Base-by-base conservation (phyloP, 768 basidiomycete species). In the Kwoniella pini region DNA sequence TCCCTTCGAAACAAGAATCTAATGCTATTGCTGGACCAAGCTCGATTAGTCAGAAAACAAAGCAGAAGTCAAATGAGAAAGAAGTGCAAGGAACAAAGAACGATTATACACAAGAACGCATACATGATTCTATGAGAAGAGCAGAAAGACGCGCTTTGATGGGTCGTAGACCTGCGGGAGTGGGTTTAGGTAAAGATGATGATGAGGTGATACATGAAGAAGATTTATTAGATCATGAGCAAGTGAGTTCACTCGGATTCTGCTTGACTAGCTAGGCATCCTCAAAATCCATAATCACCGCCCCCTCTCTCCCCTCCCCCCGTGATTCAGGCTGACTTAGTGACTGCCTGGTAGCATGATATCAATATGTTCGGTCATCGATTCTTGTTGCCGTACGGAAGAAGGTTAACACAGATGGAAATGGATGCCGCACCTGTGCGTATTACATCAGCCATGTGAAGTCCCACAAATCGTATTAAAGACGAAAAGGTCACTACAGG, bases 321-420 rank as follows among this genome's bases (percentile, higher is more conserved):
- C 33, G 7, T 36, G 33, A 9, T 27, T 28, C 24, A 40, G 42
- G 33, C 26, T 51, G 39, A 27, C n/a, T 36, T 42, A 28, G 21
- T 22, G 6, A 19, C 40, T 42, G 5, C 6, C 6, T 13, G n/a
- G 43, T 19, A 71, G 68, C 63, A 65, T 27, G 39, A 65, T 24
- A 62, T 71, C 54, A 71, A 71, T 42, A 63, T 64, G 53, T 74
- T 75, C 45, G 73, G 73, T 15, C 62, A 75, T 54, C 59, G 73
- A 0, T 75, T 75, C 63, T 51, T 75, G 4, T 51, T 72, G 22
- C 73, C 73, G 9, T 67, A 63, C 22, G 73, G 73, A 9, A 22
- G 69, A 21, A 31, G 70, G 9, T 54, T 67, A 27, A 75, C 73
- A 19, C 72, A 71, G 55, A 68, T 69, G 64, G 72, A 74, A 48